Evolutionary conservation across 371 early-diverging fungal species (phyloP).

Genomic region (Fennellomyces sp.): DNA sequence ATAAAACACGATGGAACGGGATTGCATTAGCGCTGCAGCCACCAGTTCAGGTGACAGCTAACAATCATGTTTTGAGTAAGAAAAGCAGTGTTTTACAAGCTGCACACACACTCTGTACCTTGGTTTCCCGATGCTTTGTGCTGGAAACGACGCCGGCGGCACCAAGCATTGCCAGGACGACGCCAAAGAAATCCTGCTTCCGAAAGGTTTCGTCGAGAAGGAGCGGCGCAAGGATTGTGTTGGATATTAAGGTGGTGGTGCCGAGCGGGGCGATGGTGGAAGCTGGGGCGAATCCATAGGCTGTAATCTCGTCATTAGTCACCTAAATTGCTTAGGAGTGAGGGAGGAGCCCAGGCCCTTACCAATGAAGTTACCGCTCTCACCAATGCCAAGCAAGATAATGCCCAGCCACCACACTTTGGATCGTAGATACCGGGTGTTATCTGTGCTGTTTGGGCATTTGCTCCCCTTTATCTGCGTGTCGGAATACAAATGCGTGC

Average conservation of each 20-base stretch:
- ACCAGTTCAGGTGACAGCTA: constrained; percentile 61
- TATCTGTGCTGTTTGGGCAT: constrained; percentile 15
- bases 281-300: constrained; percentile 75
- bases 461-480: not conserved
- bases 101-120: too few relatives aligned
- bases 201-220: constrained; percentile 64
- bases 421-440: constrained; percentile 44
- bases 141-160: constrained; percentile 66
- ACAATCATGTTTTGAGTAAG: too few relatives aligned
- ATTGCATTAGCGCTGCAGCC: constrained; percentile 50
- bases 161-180: constrained; percentile 60
- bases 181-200: constrained; percentile 56
- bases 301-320: too few relatives aligned
- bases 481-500: not conserved
- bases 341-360: too few relatives aligned
- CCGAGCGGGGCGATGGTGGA: constrained; percentile 74
- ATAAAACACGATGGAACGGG: constrained; percentile 57
- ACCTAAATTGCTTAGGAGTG: too few relatives aligned
- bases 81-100: too few relatives aligned
- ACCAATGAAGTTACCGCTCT: constrained; percentile 52
- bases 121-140: constrained; percentile 49
- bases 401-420: constrained; percentile 71
- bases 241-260: constrained; percentile 64
- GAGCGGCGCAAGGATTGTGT: constrained; percentile 69
- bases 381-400: constrained; percentile 58